A percentile compares a stretch with the other conserved stretches of the same genome.
Conservation (phyloP, 2,329 filamentous ascomycete genomes). For the Ceratocystis alfenasii region DNA sequence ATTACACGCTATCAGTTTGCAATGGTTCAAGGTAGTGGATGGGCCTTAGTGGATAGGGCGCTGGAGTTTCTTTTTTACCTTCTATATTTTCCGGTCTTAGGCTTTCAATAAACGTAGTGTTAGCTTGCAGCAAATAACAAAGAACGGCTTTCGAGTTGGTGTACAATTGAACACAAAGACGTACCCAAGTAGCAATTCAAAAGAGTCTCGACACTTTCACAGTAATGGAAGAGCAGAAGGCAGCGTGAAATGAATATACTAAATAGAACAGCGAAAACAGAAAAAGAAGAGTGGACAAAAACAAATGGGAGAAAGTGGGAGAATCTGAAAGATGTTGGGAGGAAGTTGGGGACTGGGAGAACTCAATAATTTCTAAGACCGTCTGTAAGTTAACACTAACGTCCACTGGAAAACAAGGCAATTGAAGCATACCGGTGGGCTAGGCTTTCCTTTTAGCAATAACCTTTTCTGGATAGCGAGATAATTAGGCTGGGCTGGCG, state of each 20-base stretch:
- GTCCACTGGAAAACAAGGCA: constrained; percentile 3
- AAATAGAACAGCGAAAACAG: not conserved
- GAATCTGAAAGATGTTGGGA: constrained; percentile 17
- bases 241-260: not conserved
- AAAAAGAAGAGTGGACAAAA: not conserved
- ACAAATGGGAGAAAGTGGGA: not conserved
- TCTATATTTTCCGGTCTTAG: not conserved
- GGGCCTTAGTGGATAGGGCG: not conserved
- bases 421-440: not conserved
- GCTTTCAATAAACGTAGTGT: not conserved
- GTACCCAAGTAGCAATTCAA: not conserved
- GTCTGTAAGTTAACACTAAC: constrained; percentile 6
- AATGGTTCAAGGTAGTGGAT: not conserved
- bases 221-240: not conserved
- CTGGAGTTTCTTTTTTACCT: not conserved
- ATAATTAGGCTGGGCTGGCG: not conserved
- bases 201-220: not conserved
- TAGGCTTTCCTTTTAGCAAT: constrained; percentile 5
- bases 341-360: constrained; percentile 11
- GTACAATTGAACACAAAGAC: not conserved
- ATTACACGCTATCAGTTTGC: not conserved
- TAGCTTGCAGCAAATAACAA: not conserved
- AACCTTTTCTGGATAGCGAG: not conserved
- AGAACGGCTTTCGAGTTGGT: not conserved
- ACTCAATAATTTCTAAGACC: constrained; percentile 13